Conservation (phyloP, 176 grass and related monocot species). For the Phragmites australis region DNA sequence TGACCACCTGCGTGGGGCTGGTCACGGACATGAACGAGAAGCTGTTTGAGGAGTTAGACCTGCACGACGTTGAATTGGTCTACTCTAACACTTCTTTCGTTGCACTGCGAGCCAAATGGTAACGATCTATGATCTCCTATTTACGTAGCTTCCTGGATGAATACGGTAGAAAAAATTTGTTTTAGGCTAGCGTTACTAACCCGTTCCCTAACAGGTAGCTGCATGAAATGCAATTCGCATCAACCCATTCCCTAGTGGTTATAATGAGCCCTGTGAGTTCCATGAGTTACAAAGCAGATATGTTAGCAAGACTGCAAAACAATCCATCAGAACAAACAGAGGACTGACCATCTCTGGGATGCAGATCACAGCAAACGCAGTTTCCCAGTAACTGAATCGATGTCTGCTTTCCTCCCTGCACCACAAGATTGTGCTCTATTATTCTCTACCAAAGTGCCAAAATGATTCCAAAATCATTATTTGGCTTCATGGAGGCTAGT, state of each 20-base stretch:
- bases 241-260: background rate
- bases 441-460: background rate
- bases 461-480: background rate
- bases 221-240: conserved; percentile 3
- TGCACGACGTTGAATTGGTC: too few relatives aligned
- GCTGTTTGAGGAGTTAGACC: too few relatives aligned
- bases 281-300: background rate
- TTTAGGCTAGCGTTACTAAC: too few relatives aligned
- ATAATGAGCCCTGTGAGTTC: background rate
- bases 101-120: too few relatives aligned
- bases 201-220: too few relatives aligned
- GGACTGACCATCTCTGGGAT: conserved; percentile 9
- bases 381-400: conserved; percentile 76
- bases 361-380: conserved; percentile 54
- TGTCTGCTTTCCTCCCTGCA: conserved; percentile 75
- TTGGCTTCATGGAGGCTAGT: background rate
- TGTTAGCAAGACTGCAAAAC: background rate
- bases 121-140: too few relatives aligned
- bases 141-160: too few relatives aligned
- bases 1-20: too few relatives aligned
- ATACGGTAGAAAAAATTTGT: too few relatives aligned
- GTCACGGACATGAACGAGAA: too few relatives aligned
- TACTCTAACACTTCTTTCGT: too few relatives aligned
- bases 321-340: conserved; percentile 2
- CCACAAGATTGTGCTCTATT: conserved; percentile 4